Evolutionary conservation across 1,139 yeast species (phyloP), one percentile per base, ranked within the genome.

Genomic region (Hemisphaericaspora lyxosophila): DNA sequence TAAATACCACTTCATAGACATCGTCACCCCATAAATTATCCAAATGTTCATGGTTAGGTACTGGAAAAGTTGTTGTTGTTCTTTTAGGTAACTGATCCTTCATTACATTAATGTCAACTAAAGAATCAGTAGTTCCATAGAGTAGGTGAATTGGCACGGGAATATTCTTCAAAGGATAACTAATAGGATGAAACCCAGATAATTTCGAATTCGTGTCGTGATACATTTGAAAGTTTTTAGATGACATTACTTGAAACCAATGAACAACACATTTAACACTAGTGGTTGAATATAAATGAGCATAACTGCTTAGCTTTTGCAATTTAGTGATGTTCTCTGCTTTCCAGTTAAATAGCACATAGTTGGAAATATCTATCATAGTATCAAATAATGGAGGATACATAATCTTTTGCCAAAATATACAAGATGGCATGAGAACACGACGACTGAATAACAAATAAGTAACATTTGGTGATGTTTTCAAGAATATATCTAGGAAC

Each of bases 191-290:
- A 30, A 60, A 46, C 18, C 80, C 77, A 25, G 71, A 60, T 15
- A 74, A 61, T 22, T 61, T 47, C 3, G 57, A 47, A 32, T 50
- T 59, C 14, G 57, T 42, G 43, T 87, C 96, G 52, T 84, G 90
- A 60, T 81, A 90, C 95, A 90, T 84, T 59, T 88, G 96, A 58
- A 90, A 89, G 37, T 79, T 77, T 31, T 79, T 80, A n/a, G 86
- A 72, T 33, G 85, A 70, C 46, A 90, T 85, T 40, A 90, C 88
- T 62, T 90, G 97, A 58, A 90, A 90, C 97, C 97, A 90, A 62
- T 90, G 97, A 25, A 89, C 97, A 34, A 88, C 92, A 17, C 87
- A 80, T 60, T 90, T 90, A 32, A 89, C 97, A 4, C 94, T 82
- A 0, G 97, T 88, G 18, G 95, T 85, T 1, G 95, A 85, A 62